Percentiles rank a stretch among this genome's conserved stretches.
Evolutionary conservation across 2,329 filamentous ascomycete species (phyloP).

Genomic region (Calonectria naviculata): DNA sequence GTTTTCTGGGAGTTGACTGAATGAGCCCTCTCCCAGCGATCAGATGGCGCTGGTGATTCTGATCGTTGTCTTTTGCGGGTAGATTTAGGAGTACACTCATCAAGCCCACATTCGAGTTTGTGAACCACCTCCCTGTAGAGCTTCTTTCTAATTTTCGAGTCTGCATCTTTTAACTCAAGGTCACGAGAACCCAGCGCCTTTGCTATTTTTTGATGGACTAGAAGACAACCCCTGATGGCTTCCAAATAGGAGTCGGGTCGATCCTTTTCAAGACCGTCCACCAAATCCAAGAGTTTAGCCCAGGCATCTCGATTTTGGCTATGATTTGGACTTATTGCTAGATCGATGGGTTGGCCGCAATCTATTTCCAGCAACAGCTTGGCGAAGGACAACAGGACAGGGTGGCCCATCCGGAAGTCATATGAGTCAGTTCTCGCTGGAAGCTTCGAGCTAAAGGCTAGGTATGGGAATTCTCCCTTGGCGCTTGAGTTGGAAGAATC

Average conservation of each 20-base stretch:
- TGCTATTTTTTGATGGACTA: not conserved
- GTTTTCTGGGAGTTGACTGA: not conserved
- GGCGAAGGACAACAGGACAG: not conserved
- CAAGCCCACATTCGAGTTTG: not conserved
- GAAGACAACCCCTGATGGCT: not conserved
- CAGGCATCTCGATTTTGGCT: not conserved
- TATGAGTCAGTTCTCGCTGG: not conserved
- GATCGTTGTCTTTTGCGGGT: not conserved
- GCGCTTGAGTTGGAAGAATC: not conserved
- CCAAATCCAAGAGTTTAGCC: not conserved
- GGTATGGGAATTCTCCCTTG: not conserved
- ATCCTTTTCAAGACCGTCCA: not conserved
- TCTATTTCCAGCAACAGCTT: not conserved
- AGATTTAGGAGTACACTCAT: not conserved
- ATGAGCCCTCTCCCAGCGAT: not conserved
- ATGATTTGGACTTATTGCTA: not conserved
- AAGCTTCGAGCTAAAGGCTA: not conserved
- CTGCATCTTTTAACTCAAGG: not conserved
- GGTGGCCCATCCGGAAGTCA: not conserved
- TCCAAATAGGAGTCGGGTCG: not conserved
- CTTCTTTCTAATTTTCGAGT: not conserved
- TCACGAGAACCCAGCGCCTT: not conserved
- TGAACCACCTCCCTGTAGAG: not conserved
- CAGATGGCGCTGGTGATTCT: not conserved
- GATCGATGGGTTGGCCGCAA: not conserved